phyloP scores from a whole-genome alignment of 2,329 filamentous ascomycete genomes.

The Helminthosporium solani region DNA sequence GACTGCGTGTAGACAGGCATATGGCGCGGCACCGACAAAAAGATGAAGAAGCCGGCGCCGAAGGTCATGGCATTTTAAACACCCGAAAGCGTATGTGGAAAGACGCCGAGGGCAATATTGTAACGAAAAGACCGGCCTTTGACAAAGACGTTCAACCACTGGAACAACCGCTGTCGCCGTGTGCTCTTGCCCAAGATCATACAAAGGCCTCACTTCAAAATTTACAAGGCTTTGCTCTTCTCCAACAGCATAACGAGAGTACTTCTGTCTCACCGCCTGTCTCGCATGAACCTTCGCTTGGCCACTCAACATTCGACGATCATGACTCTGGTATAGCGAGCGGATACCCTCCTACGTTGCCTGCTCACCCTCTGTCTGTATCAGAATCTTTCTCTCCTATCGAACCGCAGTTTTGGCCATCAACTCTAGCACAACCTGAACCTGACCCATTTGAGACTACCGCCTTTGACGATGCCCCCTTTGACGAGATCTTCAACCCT shows the following conservation, averaged over 20 bases:
- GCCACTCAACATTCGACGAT: conserved; percentile 28
- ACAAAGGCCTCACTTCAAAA: conserved; percentile 17
- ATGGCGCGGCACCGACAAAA: conserved; percentile 56
- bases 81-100: conserved; percentile 60
- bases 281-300: conserved; percentile 30
- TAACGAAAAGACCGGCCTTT: conserved; percentile 45
- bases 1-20: conserved; percentile 54
- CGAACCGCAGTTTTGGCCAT: conserved; percentile 36
- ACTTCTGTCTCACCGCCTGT: conserved; percentile 39
- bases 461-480: conserved; percentile 40
- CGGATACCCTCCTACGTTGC: conserved; percentile 20
- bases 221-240: conserved; percentile 22
- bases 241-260: conserved; percentile 21
- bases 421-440: conserved; percentile 32
- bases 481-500: conserved; percentile 59
- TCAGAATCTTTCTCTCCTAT: conserved; percentile 25
- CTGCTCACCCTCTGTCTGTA: conserved; percentile 18
- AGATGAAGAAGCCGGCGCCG: conserved; percentile 57
- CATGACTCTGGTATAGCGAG: conserved; percentile 29
- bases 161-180: conserved; percentile 4
- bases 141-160: conserved; percentile 12
- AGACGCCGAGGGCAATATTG: conserved; percentile 55
- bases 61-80: conserved; percentile 53
- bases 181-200: background rate
- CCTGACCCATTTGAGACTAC: conserved; percentile 21